phyloP scores from a whole-genome alignment of 345 rosid genomes.

The Clarkia xantiana region DNA sequence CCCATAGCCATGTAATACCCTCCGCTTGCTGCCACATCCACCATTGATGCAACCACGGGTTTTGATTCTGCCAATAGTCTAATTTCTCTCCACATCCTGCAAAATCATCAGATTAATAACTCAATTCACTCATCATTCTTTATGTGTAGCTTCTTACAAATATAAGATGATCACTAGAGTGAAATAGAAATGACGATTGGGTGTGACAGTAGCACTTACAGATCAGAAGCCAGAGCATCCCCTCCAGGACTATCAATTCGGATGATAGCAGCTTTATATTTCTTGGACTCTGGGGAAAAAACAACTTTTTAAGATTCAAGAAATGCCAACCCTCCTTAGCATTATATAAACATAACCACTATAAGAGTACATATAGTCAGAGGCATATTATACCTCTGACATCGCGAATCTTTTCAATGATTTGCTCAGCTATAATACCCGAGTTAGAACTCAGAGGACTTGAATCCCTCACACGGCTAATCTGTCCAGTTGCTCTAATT shows the following conservation, averaged over 20 bases:
- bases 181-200: too few species aligned
- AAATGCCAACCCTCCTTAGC: not conserved
- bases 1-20: slow-evolving; percentile 99
- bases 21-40: slow-evolving; percentile 94
- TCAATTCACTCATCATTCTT: not conserved
- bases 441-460: slow-evolving; percentile 59
- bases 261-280: slow-evolving; percentile 71
- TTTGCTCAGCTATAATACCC: slow-evolving; percentile 59
- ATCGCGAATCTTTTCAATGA: slow-evolving; percentile 71
- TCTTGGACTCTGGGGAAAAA: slow-evolving; percentile 42
- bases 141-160: too few species aligned
- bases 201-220: slow-evolving; percentile 52
- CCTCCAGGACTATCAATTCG: slow-evolving; percentile 98
- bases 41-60: slow-evolving; percentile 87
- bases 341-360: not conserved
- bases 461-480: slow-evolving; percentile 43
- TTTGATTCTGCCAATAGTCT: slow-evolving; percentile 64
- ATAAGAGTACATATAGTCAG: too few species aligned
- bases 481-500: slow-evolving; percentile 83
- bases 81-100: slow-evolving; percentile 95
- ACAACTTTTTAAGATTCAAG: slow-evolving; percentile 4
- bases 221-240: slow-evolving; percentile 96
- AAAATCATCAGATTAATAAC: not conserved
- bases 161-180: too few species aligned
- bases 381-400: slow-evolving; percentile 49